These are phyloP conservation scores for Urtica urens DNA, from an alignment of 306 rosid genomes.

Conservation along the genomic window DNA sequence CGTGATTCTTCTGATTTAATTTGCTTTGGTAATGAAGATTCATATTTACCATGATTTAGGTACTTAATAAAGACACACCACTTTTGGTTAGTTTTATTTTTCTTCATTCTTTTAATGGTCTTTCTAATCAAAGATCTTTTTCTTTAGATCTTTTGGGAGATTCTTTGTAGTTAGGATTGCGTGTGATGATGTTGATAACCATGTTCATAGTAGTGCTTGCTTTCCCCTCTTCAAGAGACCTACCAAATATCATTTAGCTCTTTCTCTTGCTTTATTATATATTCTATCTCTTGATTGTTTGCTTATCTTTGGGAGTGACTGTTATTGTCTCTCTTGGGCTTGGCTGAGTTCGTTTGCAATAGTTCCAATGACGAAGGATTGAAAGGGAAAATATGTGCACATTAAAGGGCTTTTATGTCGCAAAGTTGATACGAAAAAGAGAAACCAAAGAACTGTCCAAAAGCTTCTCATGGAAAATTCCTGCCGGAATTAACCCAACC, in stretches of 20 bases:
- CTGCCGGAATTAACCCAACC: constrained; percentile 61
- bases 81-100: too few species aligned
- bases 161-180: constrained; percentile 20
- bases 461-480: constrained; percentile 43
- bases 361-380: constrained; percentile 41
- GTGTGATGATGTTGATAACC: constrained; percentile 1
- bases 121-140: constrained; percentile 15
- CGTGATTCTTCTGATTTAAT: too few species aligned
- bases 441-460: constrained; percentile 54
- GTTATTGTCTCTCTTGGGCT: constrained; percentile 15
- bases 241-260: constrained; percentile 21
- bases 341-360: constrained; percentile 26
- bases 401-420: constrained; percentile 61
- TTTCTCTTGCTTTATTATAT: constrained; percentile 12
- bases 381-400: constrained; percentile 5
- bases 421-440: constrained; percentile 45
- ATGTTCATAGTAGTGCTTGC: neutral
- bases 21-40: too few species aligned
- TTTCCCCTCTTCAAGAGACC: constrained; percentile 16
- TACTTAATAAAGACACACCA: too few species aligned
- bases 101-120: too few species aligned
- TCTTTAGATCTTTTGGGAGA: constrained; percentile 26
- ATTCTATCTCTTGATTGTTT: constrained; percentile 11
- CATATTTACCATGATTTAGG: too few species aligned
- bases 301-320: constrained; percentile 12